A percentile compares a stretch with the other conserved stretches of the same genome.
Evolutionary conservation across 2,329 filamentous ascomycete genomes (phyloP).

Genomic region (Colletotrichum sp.): DNA sequence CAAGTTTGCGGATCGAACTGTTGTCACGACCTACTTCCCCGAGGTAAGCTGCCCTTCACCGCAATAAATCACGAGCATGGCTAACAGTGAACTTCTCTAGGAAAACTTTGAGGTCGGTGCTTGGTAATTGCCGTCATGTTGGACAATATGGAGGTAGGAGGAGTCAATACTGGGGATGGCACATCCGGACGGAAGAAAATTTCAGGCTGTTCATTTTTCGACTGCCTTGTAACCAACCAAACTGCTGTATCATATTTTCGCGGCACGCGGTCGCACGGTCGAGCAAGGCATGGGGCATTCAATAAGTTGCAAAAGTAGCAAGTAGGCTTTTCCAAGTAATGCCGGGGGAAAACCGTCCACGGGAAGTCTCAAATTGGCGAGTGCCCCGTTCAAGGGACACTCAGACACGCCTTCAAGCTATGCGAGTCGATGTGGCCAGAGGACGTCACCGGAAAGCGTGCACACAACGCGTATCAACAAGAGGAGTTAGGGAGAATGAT

Average conservation of each 20-base stretch:
- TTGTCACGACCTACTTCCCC: constrained; percentile 95
- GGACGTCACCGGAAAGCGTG: not conserved
- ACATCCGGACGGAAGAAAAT: not conserved
- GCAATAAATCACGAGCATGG: not conserved
- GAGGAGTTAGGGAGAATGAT: not conserved
- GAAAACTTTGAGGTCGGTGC: constrained; percentile 94
- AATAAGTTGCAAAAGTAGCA: not conserved
- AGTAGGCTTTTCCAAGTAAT: not conserved
- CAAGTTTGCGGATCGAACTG: constrained; percentile 95
- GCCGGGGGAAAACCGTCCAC: not conserved
- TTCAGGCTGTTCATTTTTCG: not conserved
- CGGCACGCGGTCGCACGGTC: not conserved
- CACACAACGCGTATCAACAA: not conserved
- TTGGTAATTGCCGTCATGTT: constrained; percentile 62
- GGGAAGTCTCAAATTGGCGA: not conserved
- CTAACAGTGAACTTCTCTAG: constrained; percentile 49
- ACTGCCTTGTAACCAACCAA: constrained; percentile 16
- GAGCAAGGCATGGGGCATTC: not conserved
- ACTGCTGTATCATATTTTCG: constrained; percentile 16
- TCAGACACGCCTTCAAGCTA: not conserved
- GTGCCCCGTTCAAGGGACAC: not conserved
- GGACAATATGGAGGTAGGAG: not conserved
- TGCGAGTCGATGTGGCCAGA: not conserved
- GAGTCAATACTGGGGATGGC: not conserved
- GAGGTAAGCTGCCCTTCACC: constrained; percentile 63